Evolutionary conservation across 176 grass and related monocot species (phyloP).

Genomic region (Tillandsia leiboldiana): DNA sequence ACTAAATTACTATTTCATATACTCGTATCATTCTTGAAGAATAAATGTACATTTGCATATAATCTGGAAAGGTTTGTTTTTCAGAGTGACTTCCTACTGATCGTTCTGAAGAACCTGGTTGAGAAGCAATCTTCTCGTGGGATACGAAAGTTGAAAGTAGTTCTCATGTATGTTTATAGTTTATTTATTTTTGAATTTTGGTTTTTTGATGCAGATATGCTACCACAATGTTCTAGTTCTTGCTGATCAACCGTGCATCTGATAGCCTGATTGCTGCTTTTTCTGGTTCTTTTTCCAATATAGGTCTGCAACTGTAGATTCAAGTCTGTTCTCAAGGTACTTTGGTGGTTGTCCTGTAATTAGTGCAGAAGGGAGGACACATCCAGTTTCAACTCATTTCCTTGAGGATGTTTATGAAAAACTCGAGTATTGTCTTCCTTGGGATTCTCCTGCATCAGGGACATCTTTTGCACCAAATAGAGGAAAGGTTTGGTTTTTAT

Average conservation of each 20-base stretch:
- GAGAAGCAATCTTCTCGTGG: slow-evolving; percentile 56
- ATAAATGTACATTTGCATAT: neutral
- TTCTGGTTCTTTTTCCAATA: slow-evolving; percentile 22
- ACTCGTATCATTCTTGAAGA: too few species aligned
- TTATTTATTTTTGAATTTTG: neutral
- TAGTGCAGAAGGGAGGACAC: slow-evolving; percentile 92
- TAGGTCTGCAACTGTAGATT: slow-evolving; percentile 94
- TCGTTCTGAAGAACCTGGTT: slow-evolving; percentile 76
- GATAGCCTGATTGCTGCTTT: neutral
- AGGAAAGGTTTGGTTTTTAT: slow-evolving; percentile 38
- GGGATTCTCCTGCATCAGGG: slow-evolving; percentile 84
- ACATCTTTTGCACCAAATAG: slow-evolving; percentile 41
- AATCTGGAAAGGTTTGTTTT: neutral
- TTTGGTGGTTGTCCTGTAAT: slow-evolving; percentile 87
- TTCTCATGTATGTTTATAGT: slow-evolving; percentile 56
- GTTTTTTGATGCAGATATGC: slow-evolving; percentile 8
- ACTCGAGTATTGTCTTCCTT: slow-evolving; percentile 71
- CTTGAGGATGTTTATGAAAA: slow-evolving; percentile 94
- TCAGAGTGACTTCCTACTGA: slow-evolving; percentile 83
- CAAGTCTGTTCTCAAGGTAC: slow-evolving; percentile 80
- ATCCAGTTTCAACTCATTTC: slow-evolving; percentile 79
- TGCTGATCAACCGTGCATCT: neutral
- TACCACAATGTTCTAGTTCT: slow-evolving; percentile 12
- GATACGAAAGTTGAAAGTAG: slow-evolving; percentile 71
- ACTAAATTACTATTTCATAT: too few species aligned